Evolutionary conservation across 352 stramenopile species (phyloP).

Genomic region (Phytophthora parvispora): DNA sequence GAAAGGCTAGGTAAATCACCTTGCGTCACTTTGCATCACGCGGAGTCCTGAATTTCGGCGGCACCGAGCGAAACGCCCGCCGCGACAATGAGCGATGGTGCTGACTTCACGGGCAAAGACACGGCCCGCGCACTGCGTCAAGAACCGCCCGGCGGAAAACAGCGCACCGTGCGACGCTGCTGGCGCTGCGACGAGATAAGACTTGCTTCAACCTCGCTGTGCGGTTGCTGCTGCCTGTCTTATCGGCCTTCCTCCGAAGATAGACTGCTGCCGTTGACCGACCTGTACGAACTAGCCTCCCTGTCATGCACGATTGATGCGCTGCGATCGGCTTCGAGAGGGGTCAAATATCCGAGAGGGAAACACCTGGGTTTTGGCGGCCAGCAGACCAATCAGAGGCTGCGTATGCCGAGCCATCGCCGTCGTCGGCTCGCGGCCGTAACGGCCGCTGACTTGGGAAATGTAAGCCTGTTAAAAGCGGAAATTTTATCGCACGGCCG

Average conservation of each 20-base stretch:
- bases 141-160: background rate
- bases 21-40: conserved; percentile 2
- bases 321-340: background rate
- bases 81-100: background rate
- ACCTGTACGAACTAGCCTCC: conserved; percentile 3
- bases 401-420: conserved; percentile 11
- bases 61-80: background rate
- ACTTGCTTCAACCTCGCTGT: background rate
- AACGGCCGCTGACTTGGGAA: conserved; percentile 4
- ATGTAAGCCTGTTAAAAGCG: conserved; percentile 16
- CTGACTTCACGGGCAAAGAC: conserved; percentile 9
- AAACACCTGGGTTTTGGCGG: conserved; percentile 15
- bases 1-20: conserved; percentile 3
- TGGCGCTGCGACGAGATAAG: background rate
- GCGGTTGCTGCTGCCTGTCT: background rate
- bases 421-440: conserved; percentile 4
- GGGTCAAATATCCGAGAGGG: background rate
- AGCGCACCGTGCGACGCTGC: background rate
- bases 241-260: background rate
- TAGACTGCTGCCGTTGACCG: background rate
- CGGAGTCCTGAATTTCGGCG: background rate
- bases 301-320: background rate
- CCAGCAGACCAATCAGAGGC: conserved; percentile 12
- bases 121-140: background rate
- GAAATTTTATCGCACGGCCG: background rate